These are phyloP conservation scores for Lepraria neglecta DNA, from an alignment of 495 filamentous ascomycete genomes.

Conservation along the genomic window DNA sequence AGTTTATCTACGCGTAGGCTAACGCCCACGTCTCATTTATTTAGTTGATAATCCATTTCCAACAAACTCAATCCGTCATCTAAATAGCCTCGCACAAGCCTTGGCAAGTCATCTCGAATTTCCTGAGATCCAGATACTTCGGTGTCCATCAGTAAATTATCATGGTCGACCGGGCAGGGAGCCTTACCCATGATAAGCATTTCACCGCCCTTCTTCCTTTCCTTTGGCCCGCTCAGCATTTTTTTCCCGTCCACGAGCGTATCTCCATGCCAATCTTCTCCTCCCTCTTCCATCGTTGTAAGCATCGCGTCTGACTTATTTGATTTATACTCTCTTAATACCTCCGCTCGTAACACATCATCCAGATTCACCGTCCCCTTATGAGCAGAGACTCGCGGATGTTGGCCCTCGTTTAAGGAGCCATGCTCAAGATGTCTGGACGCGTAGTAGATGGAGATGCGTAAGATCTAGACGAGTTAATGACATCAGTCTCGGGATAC, in stretches of 20 bases:
- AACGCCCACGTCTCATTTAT: neutral
- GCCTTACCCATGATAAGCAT: constrained; percentile 16
- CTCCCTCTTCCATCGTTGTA: constrained; percentile 3
- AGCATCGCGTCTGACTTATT: neutral
- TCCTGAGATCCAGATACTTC: constrained; percentile 13
- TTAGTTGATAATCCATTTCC: constrained; percentile 7
- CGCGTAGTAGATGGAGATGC: constrained; percentile 18
- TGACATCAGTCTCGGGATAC: constrained; percentile 2
- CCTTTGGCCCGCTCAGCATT: constrained; percentile 7
- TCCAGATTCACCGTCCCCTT: constrained; percentile 1
- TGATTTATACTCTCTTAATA: constrained; percentile 5
- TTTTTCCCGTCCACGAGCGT: neutral
- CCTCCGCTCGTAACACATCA: constrained; percentile 9
- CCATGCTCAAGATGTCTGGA: neutral
- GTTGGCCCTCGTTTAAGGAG: constrained; percentile 2
- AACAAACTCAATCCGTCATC: constrained; percentile 5
- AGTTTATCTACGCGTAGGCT: neutral
- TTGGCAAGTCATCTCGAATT: constrained; percentile 11
- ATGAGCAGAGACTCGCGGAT: constrained; percentile 9
- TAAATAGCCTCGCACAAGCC: constrained; percentile 10
- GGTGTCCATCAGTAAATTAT: constrained; percentile 11
- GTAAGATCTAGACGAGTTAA: constrained; percentile 8
- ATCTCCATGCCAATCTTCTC: constrained; percentile 8
- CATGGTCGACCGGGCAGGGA: neutral
- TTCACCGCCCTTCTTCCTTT: constrained; percentile 8